Evolutionary conservation across 495 filamentous ascomycete genomes (phyloP).

Genomic region (Pyrenopolyporus hunteri): DNA sequence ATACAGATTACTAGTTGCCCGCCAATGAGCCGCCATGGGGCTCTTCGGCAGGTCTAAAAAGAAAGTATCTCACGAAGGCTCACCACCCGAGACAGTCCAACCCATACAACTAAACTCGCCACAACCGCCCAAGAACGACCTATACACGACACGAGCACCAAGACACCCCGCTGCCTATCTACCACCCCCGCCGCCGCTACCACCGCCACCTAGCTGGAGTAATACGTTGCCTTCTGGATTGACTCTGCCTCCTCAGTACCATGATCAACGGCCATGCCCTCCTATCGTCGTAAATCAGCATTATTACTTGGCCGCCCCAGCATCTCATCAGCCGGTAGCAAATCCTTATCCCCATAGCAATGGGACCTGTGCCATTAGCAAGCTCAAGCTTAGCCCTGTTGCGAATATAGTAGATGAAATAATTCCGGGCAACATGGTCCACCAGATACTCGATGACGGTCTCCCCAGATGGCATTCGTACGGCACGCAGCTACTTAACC

Average conservation of each 20-base stretch:
- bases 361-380: constrained; percentile 36
- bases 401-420: constrained; percentile 47
- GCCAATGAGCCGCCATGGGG: constrained; percentile 46
- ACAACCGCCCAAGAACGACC: constrained; percentile 24
- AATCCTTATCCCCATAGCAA: constrained; percentile 26
- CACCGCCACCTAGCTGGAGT: constrained; percentile 46
- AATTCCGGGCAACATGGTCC: constrained; percentile 37
- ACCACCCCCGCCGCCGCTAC: constrained; percentile 26
- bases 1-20: background rate
- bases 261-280: constrained; percentile 38
- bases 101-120: constrained; percentile 25
- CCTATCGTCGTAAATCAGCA: constrained; percentile 57
- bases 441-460: constrained; percentile 45
- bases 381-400: constrained; percentile 47
- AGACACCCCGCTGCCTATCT: constrained; percentile 46
- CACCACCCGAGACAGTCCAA: constrained; percentile 29
- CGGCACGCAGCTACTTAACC: constrained; percentile 50
- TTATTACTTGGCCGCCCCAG: constrained; percentile 49
- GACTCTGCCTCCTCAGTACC: constrained; percentile 33
- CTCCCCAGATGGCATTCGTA: constrained; percentile 46
- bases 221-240: constrained; percentile 15
- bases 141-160: constrained; percentile 31
- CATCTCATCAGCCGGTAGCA: constrained; percentile 31
- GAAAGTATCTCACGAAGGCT: constrained; percentile 39
- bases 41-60: constrained; percentile 55